These are phyloP conservation scores for Aspergillus sp. DNA, from an alignment of 2,329 filamentous ascomycete genomes.

Conservation along the genomic window DNA sequence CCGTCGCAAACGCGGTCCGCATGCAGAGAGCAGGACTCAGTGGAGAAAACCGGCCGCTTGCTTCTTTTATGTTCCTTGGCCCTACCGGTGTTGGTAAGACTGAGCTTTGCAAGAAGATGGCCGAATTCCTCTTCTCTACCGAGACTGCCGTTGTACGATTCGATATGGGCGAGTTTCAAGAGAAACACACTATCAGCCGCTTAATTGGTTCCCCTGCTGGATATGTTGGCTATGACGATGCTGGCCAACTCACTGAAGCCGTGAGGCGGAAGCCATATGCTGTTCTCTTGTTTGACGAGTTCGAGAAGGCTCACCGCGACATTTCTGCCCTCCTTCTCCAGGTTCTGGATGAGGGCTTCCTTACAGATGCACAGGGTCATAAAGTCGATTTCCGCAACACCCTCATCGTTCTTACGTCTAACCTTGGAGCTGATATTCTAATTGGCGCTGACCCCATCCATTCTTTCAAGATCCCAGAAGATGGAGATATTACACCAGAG, in stretches of 20 bases:
- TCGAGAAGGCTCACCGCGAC: constrained; percentile 95
- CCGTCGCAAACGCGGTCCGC: constrained; percentile 88
- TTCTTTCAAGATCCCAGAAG: constrained; percentile 61
- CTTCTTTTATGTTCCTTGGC: constrained; percentile 96
- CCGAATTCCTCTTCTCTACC: constrained; percentile 88
- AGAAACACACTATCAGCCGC: constrained; percentile 92
- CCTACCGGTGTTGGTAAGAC: constrained; percentile 97
- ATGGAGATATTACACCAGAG: constrained; percentile 69
- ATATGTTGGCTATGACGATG: constrained; percentile 95
- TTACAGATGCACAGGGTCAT: constrained; percentile 93
- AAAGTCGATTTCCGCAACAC: constrained; percentile 97
- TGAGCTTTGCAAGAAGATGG: constrained; percentile 94
- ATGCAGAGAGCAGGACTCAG: constrained; percentile 91
- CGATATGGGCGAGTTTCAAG: constrained; percentile 97
- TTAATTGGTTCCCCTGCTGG: constrained; percentile 91
- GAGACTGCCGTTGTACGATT: constrained; percentile 89
- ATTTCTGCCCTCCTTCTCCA: constrained; percentile 90
- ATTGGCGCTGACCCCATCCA: constrained; percentile 70
- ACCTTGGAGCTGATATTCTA: constrained; percentile 88
- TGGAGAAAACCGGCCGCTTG: constrained; percentile 85
- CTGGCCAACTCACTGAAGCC: constrained; percentile 92
- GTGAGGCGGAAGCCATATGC: constrained; percentile 94
- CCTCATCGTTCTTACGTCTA: constrained; percentile 93
- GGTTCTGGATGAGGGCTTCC: constrained; percentile 92
- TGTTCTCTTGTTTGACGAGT: constrained; percentile 92